Base-by-base conservation (phyloP, 805 yeast genomes). In the Wickerhamiella spandovensis region DNA sequence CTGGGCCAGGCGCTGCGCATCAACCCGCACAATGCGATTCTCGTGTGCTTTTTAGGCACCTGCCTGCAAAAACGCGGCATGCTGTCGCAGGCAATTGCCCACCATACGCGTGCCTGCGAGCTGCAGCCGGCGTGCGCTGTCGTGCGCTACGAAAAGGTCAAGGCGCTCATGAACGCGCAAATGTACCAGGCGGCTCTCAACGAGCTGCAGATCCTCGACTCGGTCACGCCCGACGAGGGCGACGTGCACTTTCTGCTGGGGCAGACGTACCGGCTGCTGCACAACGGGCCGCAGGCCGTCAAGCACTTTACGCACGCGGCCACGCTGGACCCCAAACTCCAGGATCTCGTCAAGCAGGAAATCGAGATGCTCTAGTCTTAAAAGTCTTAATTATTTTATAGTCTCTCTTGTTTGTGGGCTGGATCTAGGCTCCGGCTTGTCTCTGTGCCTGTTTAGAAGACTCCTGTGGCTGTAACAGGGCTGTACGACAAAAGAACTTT, bases 11-110 rank as follows among this genome's bases (percentile, higher is more conserved):
- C 97, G 0, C 78, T 84, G 15, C 77, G 82, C 37, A 86, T 92
- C 46, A 92, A 92, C 61, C 96, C 97, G 1, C 82, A 82, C 44
- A 90, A 92, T 65, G 84, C 86, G 3, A 88, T 92, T 42, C 72
- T 92, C 58, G 78, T 87, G 2, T 89, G 96, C 63, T 90, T 97
- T 65, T 82, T 89, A 48, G 98, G 97, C 12, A 86, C 88, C 82
- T 92, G 88, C 30, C 70, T 85, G 48, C 97, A 90, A 60, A 84
- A 83, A 61, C 61, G 81, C 49, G 81, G 81, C 12, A 76, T 79
- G 58, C 72, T 73, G 54, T 80, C 76, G 15, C 75, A 80, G 52
- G 97, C 97, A 0, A 67, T 90, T 48, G 72, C 78, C 48, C 90
- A 86, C 62, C 92, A 87, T 63, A 84, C 83, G 44, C 68, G 82